Conservation (phyloP, 2,329 filamentous ascomycete genomes). For the Hymenoscyphus infarciens region DNA sequence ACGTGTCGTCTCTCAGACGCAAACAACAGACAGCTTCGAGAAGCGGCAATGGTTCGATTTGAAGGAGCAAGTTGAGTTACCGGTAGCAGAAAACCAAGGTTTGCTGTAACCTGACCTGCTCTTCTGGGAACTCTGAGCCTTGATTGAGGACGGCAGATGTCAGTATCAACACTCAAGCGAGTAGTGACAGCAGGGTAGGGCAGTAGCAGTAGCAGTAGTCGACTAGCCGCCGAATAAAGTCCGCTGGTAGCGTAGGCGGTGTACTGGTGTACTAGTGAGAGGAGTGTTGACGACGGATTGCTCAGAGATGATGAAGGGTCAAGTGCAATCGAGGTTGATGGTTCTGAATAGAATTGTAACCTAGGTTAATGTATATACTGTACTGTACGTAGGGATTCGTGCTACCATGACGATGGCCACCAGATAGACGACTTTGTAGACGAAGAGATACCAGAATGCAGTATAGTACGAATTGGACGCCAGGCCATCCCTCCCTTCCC, state of each 20-base stretch:
- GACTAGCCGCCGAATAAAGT: neutral
- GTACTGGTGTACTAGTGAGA: neutral
- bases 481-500: neutral
- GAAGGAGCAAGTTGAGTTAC: neutral
- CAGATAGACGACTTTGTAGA: neutral
- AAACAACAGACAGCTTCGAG: neutral
- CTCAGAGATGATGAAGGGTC: neutral
- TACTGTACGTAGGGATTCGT: neutral
- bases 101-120: neutral
- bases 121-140: neutral
- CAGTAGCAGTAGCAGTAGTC: neutral
- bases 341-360: neutral
- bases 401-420: neutral
- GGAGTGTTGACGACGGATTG: neutral
- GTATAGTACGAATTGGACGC: neutral
- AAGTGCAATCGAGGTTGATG: neutral
- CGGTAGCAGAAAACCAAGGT: neutral
- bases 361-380: no score
- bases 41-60: neutral
- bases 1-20: slow-evolving; percentile 2
- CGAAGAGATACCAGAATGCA: no score
- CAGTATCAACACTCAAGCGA: neutral
- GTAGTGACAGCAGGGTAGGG: neutral
- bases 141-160: neutral
- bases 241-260: neutral